A percentile compares a stretch with the other conserved stretches of the same genome.
Conservation (phyloP, 495 filamentous ascomycete genomes). For the Clohesyomyces aquaticus region DNA sequence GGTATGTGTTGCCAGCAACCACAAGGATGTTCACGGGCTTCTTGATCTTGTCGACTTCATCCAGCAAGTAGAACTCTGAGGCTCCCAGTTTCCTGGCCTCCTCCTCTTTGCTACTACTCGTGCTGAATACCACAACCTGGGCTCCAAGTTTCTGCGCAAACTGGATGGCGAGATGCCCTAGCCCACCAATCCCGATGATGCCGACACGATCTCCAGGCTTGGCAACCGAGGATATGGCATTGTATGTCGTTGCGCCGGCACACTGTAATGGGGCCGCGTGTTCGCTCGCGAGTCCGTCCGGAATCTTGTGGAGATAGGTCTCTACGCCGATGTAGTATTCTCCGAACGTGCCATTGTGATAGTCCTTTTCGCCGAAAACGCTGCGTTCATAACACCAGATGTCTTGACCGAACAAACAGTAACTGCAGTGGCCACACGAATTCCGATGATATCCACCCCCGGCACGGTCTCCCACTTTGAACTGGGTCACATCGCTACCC, state of each 20-base stretch:
- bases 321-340: slow-evolving; percentile 37
- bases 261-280: slow-evolving; percentile 40
- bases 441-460: slow-evolving; percentile 47
- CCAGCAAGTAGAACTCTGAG: slow-evolving; percentile 46
- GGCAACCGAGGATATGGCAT: slow-evolving; percentile 54
- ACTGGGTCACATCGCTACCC: slow-evolving; percentile 51
- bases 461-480: slow-evolving; percentile 54
- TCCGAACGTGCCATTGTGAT: slow-evolving; percentile 32
- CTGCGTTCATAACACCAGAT: slow-evolving; percentile 37
- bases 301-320: slow-evolving; percentile 40
- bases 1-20: slow-evolving; percentile 42
- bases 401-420: slow-evolving; percentile 31
- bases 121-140: slow-evolving; percentile 46
- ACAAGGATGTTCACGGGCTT: slow-evolving; percentile 41
- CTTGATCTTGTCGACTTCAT: slow-evolving; percentile 40
- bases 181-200: slow-evolving; percentile 64
- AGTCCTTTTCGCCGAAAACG: slow-evolving; percentile 30
- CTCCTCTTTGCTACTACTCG: slow-evolving; percentile 43
- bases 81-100: slow-evolving; percentile 47
- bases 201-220: slow-evolving; percentile 59
- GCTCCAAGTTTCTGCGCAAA: slow-evolving; percentile 46
- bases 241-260: slow-evolving; percentile 44
- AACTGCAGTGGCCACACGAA: slow-evolving; percentile 42
- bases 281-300: slow-evolving; percentile 22
- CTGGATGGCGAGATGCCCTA: slow-evolving; percentile 65